Evolutionary conservation across 106 monocot genomes (phyloP), one percentile per base, ranked within the genome.

Genomic region (Dendrobium huoshanense): DNA sequence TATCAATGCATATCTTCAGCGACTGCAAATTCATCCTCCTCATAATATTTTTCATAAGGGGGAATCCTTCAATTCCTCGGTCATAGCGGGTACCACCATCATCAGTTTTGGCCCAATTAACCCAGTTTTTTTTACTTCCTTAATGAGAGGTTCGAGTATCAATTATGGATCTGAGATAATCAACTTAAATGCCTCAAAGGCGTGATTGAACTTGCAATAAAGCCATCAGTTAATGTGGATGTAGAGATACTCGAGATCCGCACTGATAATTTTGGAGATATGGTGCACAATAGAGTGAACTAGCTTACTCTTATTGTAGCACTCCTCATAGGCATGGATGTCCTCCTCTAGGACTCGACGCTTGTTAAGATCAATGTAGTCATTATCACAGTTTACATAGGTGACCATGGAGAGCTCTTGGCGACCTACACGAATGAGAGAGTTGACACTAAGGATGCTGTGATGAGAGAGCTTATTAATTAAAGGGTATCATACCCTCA

Each of bases 211-310:
- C 84, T 91, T 84, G 19, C 88, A 82, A 49, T 92, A 92, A 16
- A 92, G 79, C 55, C 90, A 90, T 90, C 92, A 92, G 0, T 88
- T 88, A 67, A 92, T 81, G 73, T 90, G 89, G 29, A 92, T 51
- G 37, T 92, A 92, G 15, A 92, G 79, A 67, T 92, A 86, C 88
- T 92, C 89, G 19, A 89, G 84, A 73, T 92, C 92, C 18, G 84
- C 29, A 13, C 51, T 56, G 79, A 92, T 72, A 5, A 89, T 92
- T 86, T 92, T 89, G 13, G 87, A 89, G 56, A 98, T 95, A 43
- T 98, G 98, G 73, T 92, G 92, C 98, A 98, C 95, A 81, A 98
- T 98, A 31, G 98, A 98, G 73, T 98, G 98, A 1, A 98, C 95
- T 7, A 98, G 89, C 88, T 98, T 98, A 58, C 81, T 82, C 86